Evolutionary conservation across 352 stramenopile species (phyloP).

Genomic region (Pythium volutum): DNA sequence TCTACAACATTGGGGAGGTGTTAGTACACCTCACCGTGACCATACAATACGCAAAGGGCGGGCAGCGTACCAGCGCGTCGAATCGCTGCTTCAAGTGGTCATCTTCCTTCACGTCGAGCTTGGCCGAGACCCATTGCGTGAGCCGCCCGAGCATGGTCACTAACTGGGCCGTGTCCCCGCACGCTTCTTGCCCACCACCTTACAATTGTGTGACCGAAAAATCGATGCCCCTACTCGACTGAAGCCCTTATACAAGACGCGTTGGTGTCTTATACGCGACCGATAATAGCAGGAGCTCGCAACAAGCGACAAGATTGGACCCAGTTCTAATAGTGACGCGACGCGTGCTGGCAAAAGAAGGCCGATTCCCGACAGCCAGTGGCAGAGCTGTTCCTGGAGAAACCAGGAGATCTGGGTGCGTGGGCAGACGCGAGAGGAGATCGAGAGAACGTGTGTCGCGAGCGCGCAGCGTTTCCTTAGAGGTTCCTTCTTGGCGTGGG

Average conservation of each 20-base stretch:
- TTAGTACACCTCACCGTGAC: neutral
- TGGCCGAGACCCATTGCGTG: conserved; percentile 60
- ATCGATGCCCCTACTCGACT: too few species aligned
- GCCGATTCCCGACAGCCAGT: too few species aligned
- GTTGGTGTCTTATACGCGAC: conserved; percentile 9
- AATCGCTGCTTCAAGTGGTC: conserved; percentile 53
- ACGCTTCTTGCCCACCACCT: neutral
- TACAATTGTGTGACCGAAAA: neutral
- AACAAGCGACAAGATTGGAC: neutral
- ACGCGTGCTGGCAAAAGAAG: neutral
- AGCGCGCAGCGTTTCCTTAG: neutral
- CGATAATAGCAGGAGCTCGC: conserved; percentile 10
- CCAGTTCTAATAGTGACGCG: conserved; percentile 1
- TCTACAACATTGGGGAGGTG: conserved; percentile 26
- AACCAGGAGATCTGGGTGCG: too few species aligned
- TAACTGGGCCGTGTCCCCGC: too few species aligned
- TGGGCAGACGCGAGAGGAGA: too few species aligned
- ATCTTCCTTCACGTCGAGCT: conserved; percentile 53
- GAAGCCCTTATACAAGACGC: neutral
- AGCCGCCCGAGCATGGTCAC: conserved; percentile 61
- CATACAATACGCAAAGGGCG: neutral
- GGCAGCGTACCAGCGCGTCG: conserved; percentile 48
- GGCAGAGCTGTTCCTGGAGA: too few species aligned
- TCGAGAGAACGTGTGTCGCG: neutral
- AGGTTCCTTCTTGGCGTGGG: too few species aligned